phyloP scores from a whole-genome alignment of 768 basidiomycete species.

The Filobasidium floriforme region DNA sequence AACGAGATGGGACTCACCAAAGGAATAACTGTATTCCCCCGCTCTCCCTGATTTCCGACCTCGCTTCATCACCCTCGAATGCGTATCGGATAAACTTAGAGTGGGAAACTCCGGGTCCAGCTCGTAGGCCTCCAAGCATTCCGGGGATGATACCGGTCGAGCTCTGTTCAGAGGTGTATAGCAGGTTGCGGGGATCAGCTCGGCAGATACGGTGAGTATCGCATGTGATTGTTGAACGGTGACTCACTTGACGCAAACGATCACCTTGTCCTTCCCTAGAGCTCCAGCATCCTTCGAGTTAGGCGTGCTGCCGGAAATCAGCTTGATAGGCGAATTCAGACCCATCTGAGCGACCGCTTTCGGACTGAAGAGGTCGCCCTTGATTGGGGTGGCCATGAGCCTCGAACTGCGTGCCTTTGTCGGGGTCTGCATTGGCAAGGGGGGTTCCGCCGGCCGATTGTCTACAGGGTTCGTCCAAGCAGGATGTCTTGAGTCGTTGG shows the following conservation, averaged over 20 bases:
- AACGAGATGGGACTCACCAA: slow-evolving; percentile 33
- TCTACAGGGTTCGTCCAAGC: too few species aligned
- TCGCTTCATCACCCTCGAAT: slow-evolving; percentile 41
- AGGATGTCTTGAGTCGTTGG: too few species aligned
- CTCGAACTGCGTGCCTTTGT: background rate
- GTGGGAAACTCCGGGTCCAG: slow-evolving; percentile 25
- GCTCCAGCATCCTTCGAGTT: too few species aligned
- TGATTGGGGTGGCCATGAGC: background rate
- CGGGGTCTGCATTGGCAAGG: background rate
- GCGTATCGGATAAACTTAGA: slow-evolving; percentile 34
- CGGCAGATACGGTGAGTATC: too few species aligned
- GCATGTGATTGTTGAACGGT: too few species aligned
- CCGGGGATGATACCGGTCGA: slow-evolving; percentile 11
- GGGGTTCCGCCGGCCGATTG: too few species aligned
- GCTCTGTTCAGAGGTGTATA: background rate
- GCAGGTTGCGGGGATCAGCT: background rate
- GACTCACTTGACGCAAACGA: slow-evolving; percentile 18
- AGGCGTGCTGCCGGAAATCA: background rate
- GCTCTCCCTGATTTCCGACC: slow-evolving; percentile 42
- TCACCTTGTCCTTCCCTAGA: slow-evolving; percentile 13
- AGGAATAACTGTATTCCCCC: slow-evolving; percentile 39
- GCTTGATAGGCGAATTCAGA: background rate
- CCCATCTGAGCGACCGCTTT: background rate
- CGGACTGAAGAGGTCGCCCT: background rate
- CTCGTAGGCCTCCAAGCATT: slow-evolving; percentile 32